A percentile compares a stretch with the other conserved stretches of the same genome.
Conservation (phyloP, 257 asterid genomes). For the Lantana camara region DNA sequence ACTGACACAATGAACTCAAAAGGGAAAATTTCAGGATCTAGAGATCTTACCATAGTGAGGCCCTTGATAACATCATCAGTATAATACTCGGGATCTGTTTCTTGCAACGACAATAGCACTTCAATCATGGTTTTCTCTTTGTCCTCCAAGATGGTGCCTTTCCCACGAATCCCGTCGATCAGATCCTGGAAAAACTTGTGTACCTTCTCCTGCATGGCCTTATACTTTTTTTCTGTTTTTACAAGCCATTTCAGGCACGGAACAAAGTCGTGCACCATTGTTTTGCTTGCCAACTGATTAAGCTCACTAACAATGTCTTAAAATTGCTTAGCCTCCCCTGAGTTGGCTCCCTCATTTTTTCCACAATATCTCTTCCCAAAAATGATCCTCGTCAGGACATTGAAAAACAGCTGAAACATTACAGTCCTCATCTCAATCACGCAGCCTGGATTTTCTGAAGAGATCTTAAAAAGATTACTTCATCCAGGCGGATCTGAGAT, state of each 20-base stretch:
- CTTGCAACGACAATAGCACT: neutral
- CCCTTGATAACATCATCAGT: neutral
- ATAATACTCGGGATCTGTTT: constrained; percentile 11
- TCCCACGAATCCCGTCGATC: constrained; percentile 12
- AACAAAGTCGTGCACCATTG: neutral
- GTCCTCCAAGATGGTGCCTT: neutral
- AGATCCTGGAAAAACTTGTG: constrained; percentile 8
- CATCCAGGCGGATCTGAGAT: neutral
- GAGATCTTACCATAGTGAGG: neutral
- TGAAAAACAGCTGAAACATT: constrained; percentile 1
- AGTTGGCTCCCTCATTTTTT: neutral
- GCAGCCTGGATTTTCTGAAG: neutral
- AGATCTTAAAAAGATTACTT: neutral
- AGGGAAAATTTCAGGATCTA: neutral
- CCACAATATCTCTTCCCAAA: constrained; percentile 15
- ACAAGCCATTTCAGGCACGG: neutral
- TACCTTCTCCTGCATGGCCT: neutral
- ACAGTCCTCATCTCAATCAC: neutral
- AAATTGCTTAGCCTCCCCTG: neutral
- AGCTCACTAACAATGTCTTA: neutral
- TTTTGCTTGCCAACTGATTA: neutral
- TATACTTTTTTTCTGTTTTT: neutral
- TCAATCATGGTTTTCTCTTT: constrained; percentile 12
- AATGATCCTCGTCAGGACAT: constrained; percentile 16
- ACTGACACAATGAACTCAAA: too few species aligned